These are phyloP conservation scores for Kurtzmaniella cleridarum DNA, from an alignment of 805 yeast species.

Conservation along the genomic window DNA sequence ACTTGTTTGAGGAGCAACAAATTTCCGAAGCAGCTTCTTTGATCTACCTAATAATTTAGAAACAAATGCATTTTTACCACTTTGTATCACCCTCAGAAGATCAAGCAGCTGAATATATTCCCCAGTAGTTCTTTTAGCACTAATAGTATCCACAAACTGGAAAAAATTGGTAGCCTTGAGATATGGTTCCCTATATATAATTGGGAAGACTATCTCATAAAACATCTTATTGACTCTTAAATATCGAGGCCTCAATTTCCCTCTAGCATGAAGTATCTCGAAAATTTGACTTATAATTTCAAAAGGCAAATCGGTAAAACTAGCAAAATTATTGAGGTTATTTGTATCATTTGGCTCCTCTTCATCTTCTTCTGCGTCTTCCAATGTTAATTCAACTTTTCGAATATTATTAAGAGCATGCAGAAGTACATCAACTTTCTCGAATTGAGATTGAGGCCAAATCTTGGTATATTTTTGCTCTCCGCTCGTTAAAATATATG, in stretches of 20 bases:
- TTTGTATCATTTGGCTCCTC: slow-evolving; percentile 9
- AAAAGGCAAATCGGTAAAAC: slow-evolving; percentile 31
- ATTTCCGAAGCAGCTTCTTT: slow-evolving; percentile 54
- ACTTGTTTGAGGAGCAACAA: slow-evolving; percentile 91
- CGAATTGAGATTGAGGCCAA: slow-evolving; percentile 50
- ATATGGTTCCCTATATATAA: slow-evolving; percentile 59
- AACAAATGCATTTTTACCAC: slow-evolving; percentile 87
- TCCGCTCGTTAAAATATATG: slow-evolving; percentile 27
- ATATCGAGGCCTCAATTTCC: slow-evolving; percentile 40
- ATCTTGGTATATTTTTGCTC: slow-evolving; percentile 16
- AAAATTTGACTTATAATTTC: slow-evolving; percentile 30
- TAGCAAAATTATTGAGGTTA: too few relatives aligned
- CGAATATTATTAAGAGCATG: slow-evolving; percentile 23
- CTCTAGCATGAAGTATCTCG: slow-evolving; percentile 22
- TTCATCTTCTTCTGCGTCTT: slow-evolving; percentile 9
- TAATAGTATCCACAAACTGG: slow-evolving; percentile 65
- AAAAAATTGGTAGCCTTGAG: slow-evolving; percentile 65
- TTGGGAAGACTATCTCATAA: slow-evolving; percentile 55
- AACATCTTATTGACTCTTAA: slow-evolving; percentile 59
- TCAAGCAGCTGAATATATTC: slow-evolving; percentile 61
- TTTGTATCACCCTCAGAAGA: slow-evolving; percentile 74
- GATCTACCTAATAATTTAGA: slow-evolving; percentile 80
- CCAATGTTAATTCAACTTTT: slow-evolving; percentile 16
- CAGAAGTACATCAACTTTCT: slow-evolving; percentile 43
- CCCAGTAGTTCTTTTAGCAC: slow-evolving; percentile 47